Base-by-base conservation (phyloP, 306 rosid species). In the Boehmeria nivea region DNA sequence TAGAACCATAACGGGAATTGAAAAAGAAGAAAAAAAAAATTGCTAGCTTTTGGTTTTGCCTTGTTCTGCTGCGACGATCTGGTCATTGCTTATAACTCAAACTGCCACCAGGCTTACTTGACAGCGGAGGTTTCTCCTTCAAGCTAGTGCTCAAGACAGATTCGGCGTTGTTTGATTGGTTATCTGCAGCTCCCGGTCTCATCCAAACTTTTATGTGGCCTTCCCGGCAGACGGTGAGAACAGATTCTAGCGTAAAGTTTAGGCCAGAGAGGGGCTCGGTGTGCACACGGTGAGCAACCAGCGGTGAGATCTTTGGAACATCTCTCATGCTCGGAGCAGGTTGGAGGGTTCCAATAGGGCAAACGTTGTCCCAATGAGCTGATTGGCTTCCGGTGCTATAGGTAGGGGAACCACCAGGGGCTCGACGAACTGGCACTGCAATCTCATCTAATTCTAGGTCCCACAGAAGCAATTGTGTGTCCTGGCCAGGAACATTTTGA, bases 351-450 rank as follows among this genome's bases (percentile, higher is more conserved):
- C 94, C 95, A 57, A 81, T 49, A n/a, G 96, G 95, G 40, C 70
- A 64, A 27, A 57, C 84, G 70, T 39, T 87, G 57, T 93, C 99
- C 96, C 99, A 93, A 37, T 85, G 94, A 7, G 99, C 71, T 33
- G 99, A 93, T 77, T 87, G 99, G 68, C 89, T 87, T 73, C 96
- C 99, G 12, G 96, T 27, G 69, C 94, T 87, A 66, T 66, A 87
- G 1, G 96, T 81, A 1, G 99, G 99, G 48, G 99, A 93, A 9
- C 99, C 95, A 54, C 96, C 96, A 9, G 96, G 86, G 14, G 89
- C 86, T 11, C 95, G 87, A 33, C 95, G 80, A 62, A 87, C 77
- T 44, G 98, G 96, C 61, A 85, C 96, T 24, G 78, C 94, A 53
- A 85, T 85, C 81, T 88, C 96, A 8, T 88, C 96, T 87, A 76